Base-by-base conservation (phyloP, 2,329 filamentous ascomycete genomes). In the Dactylellina leptospora region DNA sequence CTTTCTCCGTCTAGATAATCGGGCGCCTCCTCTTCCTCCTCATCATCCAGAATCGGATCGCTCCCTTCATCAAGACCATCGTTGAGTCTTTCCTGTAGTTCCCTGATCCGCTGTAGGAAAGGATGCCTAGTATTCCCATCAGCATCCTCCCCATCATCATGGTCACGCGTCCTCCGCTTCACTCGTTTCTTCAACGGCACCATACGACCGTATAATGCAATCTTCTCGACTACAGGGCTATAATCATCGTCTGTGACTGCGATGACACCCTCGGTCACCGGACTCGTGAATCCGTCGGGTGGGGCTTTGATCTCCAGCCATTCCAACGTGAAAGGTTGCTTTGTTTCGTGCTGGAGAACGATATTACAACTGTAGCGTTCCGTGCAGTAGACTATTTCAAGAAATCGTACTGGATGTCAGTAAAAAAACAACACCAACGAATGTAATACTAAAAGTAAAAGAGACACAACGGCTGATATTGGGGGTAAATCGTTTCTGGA, bases 221-320 rank as follows among this genome's bases (percentile, higher is more conserved):
- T 71, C 45, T 53, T 71, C 33, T 58, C 53, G 1, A 71, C 51
- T 2, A 63, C 58, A 27, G 22, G 50, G 20, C 48, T 63, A 27
- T 63, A 71, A 33, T 71, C 58, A 18, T 63, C 66, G 30, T 71
- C 44, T 3, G 66, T 71, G 13, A 71, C 58, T 1, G 66, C 66
- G n/a, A 71, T 62, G 0, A 71, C 58, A n/a, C 66, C 66, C 42
- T 71, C 66, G 20, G 58, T 63, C 4, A 63, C 58, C 4, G 66
- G 66, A 50, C 60, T 64, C 33, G 69, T 73, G 9, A 64, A 73
- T 3, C 61, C 69, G 23, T 73, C 53, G 0, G 60, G 54, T 8
- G 69, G 69, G 3, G 69, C 60, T 42, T 73, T 73, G 53, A 73
- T 66, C 40, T 64, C 69, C 13, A 73, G 38, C 47, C 58, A 63